These are phyloP conservation scores for Nitzschia sp. DNA, from an alignment of 108 stramenopile genomes.

Conservation along the genomic window DNA sequence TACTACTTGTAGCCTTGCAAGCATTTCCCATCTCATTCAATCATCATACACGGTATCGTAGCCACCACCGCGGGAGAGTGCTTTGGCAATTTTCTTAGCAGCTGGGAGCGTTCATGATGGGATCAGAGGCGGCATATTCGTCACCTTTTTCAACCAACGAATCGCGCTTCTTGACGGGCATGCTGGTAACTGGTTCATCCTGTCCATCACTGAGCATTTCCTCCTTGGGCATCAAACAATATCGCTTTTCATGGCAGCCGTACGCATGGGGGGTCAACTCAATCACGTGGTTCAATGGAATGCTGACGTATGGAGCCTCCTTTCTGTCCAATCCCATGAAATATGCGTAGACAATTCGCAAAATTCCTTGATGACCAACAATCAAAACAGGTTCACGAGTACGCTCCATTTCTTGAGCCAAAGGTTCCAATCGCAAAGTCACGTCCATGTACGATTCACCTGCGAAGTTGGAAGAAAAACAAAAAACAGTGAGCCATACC, in stretches of 20 bases:
- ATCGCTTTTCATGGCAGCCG: slow-evolving; percentile 91
- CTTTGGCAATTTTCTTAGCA: slow-evolving; percentile 27
- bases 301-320: slow-evolving; percentile 94
- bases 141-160: slow-evolving; percentile 22
- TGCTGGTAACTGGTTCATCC: slow-evolving; percentile 84
- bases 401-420: slow-evolving; percentile 98
- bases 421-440: slow-evolving; percentile 92
- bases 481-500: background rate
- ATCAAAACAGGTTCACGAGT: slow-evolving; percentile 95
- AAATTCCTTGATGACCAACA: slow-evolving; percentile 95
- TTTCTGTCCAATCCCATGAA: slow-evolving; percentile 95
- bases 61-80: too few species aligned
- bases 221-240: slow-evolving; percentile 84
- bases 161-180: slow-evolving; percentile 57
- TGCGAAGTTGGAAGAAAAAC: slow-evolving; percentile 8
- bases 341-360: slow-evolving; percentile 97
- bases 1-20: too few species aligned
- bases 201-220: slow-evolving; percentile 90
- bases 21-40: too few species aligned
- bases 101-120: slow-evolving; percentile 64
- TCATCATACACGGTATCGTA: too few species aligned
- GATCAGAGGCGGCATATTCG: slow-evolving; percentile 37
- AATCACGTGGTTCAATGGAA: slow-evolving; percentile 97
- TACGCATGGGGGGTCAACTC: slow-evolving; percentile 94
- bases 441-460: slow-evolving; percentile 99